A percentile compares a stretch with the other conserved stretches of the same genome.
Evolutionary conservation across 352 stramenopile genomes (phyloP).

Genomic region (Phytophthora vignae): DNA sequence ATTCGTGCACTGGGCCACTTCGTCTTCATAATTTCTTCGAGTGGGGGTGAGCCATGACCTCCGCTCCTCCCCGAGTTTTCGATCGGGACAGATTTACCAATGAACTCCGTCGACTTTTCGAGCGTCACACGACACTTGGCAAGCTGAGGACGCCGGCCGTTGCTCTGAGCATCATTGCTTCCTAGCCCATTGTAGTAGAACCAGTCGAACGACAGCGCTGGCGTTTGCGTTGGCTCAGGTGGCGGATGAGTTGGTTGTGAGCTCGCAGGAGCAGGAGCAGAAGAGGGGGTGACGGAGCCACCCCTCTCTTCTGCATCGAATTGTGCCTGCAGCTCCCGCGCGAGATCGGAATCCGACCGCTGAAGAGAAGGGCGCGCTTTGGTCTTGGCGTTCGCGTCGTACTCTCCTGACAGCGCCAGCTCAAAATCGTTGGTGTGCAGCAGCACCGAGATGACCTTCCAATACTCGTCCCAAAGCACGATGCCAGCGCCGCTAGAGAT

Average conservation of each 20-base stretch:
- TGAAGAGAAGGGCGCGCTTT: constrained; percentile 15
- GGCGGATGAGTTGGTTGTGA: constrained; percentile 2
- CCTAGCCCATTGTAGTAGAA: constrained; percentile 48
- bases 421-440: constrained; percentile 79
- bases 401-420: constrained; percentile 63
- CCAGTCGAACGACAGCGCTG: constrained; percentile 38
- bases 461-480: constrained; percentile 94
- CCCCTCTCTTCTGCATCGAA: constrained; percentile 66
- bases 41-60: constrained; percentile 53
- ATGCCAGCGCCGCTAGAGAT: constrained; percentile 83
- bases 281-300: background rate
- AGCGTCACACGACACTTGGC: constrained; percentile 53
- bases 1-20: constrained; percentile 69
- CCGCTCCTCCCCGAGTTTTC: constrained; percentile 46
- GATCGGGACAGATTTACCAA: constrained; percentile 75
- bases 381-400: constrained; percentile 19
- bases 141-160: constrained; percentile 43
- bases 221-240: background rate
- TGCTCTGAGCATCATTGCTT: constrained; percentile 9
- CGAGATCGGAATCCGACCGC: constrained; percentile 77
- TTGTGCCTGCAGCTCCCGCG: constrained; percentile 75
- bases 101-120: constrained; percentile 51
- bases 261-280: background rate
- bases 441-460: constrained; percentile 85
- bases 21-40: constrained; percentile 86